A percentile compares a stretch with the other conserved stretches of the same genome.
phyloP scores from a whole-genome alignment of 768 basidiomycete genomes.

The Lactifluus rugatus region DNA sequence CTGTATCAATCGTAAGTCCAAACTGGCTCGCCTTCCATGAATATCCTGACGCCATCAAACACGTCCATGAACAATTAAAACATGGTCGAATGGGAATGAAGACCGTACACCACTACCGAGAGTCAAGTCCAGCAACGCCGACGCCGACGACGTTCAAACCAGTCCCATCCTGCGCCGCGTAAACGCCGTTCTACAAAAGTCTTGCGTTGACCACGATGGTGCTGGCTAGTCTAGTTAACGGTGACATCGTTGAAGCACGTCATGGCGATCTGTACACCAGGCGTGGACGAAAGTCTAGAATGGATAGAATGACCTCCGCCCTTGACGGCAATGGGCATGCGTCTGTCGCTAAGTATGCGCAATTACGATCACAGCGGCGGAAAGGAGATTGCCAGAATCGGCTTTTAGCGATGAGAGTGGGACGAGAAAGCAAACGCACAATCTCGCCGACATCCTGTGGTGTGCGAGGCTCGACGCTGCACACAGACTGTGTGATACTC shows the following conservation, averaged over 20 bases:
- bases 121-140: slow-evolving; percentile 22
- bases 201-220: slow-evolving; percentile 21
- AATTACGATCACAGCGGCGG: not conserved
- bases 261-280: slow-evolving; percentile 24
- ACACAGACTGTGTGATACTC: slow-evolving; percentile 11
- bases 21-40: slow-evolving; percentile 17
- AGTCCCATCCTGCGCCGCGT: slow-evolving; percentile 13
- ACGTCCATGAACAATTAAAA: not conserved
- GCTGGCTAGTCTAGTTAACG: not conserved
- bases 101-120: slow-evolving; percentile 22
- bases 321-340: slow-evolving; percentile 20
- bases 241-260: slow-evolving; percentile 16
- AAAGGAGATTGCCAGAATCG: not conserved
- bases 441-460: slow-evolving; percentile 16
- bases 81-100: not conserved
- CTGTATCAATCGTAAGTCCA: slow-evolving; percentile 20
- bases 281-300: slow-evolving; percentile 23
- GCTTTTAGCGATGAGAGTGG: not conserved
- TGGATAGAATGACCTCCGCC: slow-evolving; percentile 23
- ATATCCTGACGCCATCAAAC: slow-evolving; percentile 1
- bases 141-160: slow-evolving; percentile 22
- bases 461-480: slow-evolving; percentile 21
- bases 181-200: slow-evolving; percentile 25
- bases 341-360: slow-evolving; percentile 1
- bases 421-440: not conserved